Evolutionary conservation across 495 filamentous ascomycete genomes (phyloP), one percentile per base, ranked within the genome.

Genomic region (Darksidea phi): DNA sequence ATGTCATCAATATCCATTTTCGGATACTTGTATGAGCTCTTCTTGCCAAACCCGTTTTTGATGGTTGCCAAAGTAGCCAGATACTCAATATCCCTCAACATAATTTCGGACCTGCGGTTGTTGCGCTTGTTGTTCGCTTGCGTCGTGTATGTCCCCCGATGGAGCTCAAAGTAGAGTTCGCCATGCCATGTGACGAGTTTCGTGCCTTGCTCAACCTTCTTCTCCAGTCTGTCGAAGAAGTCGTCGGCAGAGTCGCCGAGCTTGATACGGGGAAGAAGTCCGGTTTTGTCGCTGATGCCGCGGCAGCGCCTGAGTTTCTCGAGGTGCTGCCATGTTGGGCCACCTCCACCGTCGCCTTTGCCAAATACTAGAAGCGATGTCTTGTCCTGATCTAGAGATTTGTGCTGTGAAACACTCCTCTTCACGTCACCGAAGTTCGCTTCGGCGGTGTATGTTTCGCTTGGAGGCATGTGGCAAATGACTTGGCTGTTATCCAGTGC

Each of bases 171-270:
- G 72, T 98, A 98, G 20, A 98, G 83, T 77, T 98, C 94, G 25
- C 94, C 94, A 70, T 96, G 96, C 94, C 94, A 98, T 0, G 94
- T 97, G 25, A 89, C 88, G 38, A 96, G 86, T n/a, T 90, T 78
- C 0, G 84, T 83, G 12, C 89, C 91, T 42, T 86, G 81, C 37
- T 81, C 79, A 32, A 76, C 80, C 63, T 85, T 88, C 67, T 84
- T 81, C 75, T 96, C 89, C 6, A 98, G 78, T 47, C 78, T 80
- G 57, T 86, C 88, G 67, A 96, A 98, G 78, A 97, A 98, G 65
- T 96, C 90, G 60, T 98, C 94, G n/a, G 97, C 94, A 1, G 89
- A 91, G 41, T 84, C 83, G 38, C 93, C 95, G 83, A 98, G 84
- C 65, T 92, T 88, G 21, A 97, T 86, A 23, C 90, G 84, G 1